Base-by-base conservation (phyloP, 768 basidiomycete species). In the Lentinula sp. region DNA sequence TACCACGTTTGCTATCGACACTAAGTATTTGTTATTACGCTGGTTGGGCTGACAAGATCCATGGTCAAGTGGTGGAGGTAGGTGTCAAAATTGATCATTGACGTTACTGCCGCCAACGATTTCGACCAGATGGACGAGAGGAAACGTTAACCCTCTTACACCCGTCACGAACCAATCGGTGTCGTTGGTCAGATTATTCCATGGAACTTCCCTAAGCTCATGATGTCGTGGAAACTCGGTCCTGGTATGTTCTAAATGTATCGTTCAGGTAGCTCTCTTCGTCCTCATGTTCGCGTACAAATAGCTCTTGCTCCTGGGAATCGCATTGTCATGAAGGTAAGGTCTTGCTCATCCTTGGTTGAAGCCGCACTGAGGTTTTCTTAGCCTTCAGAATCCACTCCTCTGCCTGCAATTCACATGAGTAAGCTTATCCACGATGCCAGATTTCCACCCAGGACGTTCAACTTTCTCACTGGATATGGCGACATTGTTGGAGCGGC, bases 381-480 rank as follows among this genome's bases (percentile, higher is more conserved):
- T 2, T 36, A 87, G 74, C 84, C 85, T 6, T 85, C 84, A 28
- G 84, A 85, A 67, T 73, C 82, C 62, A 85, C 85, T 5, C 82
- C 85, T 15, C 73, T 84, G 33, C 76, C 82, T 42, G 82, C 84
- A 33, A 73, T 85, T 56, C 70, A 69, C 60, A 66, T 76, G 59
- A 67, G 69, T 56, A 68, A 77, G 33, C 76, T 86, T 54, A 76
- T 80, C 63, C 68, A 74, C 48, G 77, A 85, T 66, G 85, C 82
- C 4, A 84, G 83, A 41, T 82, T 85, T 71, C 85, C 85, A 2
- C 70, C 79, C 2, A 85, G 87, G 56, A 83, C 83, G 35, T 72
- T 88, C 43, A 93, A 95, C 72, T 74, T 91, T 62, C 69, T 95
- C 49, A 82, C 81, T 0, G 92, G 91, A n/a, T 86, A 87, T 66